Percentiles rank a stretch among this genome's conserved stretches.
Evolutionary conservation across 768 basidiomycete species (phyloP).

Genomic region (Lactarius vividus): DNA sequence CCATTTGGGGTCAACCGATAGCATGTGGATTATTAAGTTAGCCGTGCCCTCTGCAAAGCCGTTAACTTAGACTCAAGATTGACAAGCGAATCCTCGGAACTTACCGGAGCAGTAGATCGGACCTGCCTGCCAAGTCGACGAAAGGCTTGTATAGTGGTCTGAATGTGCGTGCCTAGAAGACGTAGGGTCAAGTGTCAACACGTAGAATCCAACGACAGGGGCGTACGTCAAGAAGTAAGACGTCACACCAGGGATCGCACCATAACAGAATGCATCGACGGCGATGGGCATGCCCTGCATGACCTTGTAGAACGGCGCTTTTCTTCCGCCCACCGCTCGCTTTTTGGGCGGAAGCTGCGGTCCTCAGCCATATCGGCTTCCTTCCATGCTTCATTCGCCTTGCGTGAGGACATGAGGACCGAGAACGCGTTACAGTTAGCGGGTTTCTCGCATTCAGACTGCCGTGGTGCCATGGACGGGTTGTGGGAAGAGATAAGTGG

Average conservation of each 20-base stretch:
- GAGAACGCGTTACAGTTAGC: constrained; percentile 56
- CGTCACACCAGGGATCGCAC: constrained; percentile 81
- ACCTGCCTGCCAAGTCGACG: constrained; percentile 83
- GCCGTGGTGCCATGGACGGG: constrained; percentile 21
- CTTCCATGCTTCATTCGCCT: constrained; percentile 82
- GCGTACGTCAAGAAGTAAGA: constrained; percentile 89
- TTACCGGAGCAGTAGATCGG: constrained; percentile 90
- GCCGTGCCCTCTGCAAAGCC: constrained; percentile 64
- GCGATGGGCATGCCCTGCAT: constrained; percentile 97
- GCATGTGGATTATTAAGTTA: constrained; percentile 88
- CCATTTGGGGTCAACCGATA: constrained; percentile 86
- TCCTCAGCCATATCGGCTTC: constrained; percentile 61
- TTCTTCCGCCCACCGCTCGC: constrained; percentile 54
- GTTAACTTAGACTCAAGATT: not conserved
- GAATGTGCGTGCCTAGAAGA: constrained; percentile 85
- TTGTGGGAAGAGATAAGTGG: constrained; percentile 15
- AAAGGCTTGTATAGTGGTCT: constrained; percentile 93
- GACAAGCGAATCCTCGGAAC: constrained; percentile 12
- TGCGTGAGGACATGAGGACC: constrained; percentile 84
- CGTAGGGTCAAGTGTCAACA: not conserved
- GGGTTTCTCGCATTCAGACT: constrained; percentile 10
- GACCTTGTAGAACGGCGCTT: constrained; percentile 94
- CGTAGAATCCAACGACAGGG: not conserved
- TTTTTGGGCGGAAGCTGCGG: constrained; percentile 44
- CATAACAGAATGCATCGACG: constrained; percentile 96